Conservation (phyloP, 2,329 filamentous ascomycete genomes). For the Penicillium concentricum region DNA sequence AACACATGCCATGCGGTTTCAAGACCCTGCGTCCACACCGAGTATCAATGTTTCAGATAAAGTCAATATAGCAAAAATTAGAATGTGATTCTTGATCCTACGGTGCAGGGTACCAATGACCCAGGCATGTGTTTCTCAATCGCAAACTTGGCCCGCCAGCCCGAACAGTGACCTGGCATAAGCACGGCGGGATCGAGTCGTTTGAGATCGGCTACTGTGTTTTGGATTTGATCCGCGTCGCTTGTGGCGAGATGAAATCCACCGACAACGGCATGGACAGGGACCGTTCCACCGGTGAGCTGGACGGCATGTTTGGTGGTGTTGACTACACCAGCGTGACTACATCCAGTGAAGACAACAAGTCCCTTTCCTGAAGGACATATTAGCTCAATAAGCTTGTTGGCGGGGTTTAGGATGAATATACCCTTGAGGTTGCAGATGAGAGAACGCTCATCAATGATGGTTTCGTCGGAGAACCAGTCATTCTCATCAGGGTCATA, state of each 20-base stretch:
- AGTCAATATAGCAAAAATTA: conserved; percentile 15
- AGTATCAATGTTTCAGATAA: neutral
- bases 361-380: conserved; percentile 47
- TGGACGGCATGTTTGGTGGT: conserved; percentile 48
- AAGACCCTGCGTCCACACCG: conserved; percentile 13
- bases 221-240: conserved; percentile 44
- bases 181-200: conserved; percentile 49
- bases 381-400: neutral
- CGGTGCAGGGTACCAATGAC: conserved; percentile 51
- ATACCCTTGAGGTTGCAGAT: conserved; percentile 54
- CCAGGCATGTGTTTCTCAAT: conserved; percentile 55
- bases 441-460: conserved; percentile 55
- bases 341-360: conserved; percentile 57
- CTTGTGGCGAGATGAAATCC: conserved; percentile 55
- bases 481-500: conserved; percentile 40
- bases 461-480: conserved; percentile 52
- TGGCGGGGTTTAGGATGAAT: neutral
- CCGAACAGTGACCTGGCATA: conserved; percentile 57
- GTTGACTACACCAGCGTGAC: conserved; percentile 57
- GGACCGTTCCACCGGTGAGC: conserved; percentile 36
- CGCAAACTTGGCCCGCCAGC: conserved; percentile 55
- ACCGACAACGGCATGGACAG: conserved; percentile 53
- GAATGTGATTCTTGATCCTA: conserved; percentile 46
- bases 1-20: conserved; percentile 14
- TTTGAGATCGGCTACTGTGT: conserved; percentile 51